Evolutionary conservation across 306 rosid species (phyloP).

Genomic region (Lagenaria siceraria): DNA sequence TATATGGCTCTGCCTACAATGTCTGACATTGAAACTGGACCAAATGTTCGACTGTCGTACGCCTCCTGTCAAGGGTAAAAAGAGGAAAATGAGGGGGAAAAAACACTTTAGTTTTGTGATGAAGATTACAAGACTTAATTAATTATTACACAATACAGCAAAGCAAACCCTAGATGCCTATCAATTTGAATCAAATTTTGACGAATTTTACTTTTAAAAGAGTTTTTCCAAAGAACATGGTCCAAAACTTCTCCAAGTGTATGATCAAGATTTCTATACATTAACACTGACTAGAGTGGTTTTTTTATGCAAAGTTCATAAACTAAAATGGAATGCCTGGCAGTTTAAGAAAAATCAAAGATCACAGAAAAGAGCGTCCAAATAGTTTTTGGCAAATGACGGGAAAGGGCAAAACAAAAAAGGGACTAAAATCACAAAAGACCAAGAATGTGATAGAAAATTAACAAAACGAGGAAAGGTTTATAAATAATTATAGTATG

Average conservation of each 20-base stretch:
- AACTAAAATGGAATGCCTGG: background rate
- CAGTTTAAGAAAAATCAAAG: background rate
- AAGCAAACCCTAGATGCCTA: background rate
- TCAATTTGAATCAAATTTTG: no score
- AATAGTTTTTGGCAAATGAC: background rate
- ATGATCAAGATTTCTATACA: background rate
- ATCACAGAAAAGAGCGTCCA: background rate
- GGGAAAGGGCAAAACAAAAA: background rate
- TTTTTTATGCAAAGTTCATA: background rate
- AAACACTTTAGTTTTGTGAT: background rate
- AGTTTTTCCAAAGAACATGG: no score
- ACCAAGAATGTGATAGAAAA: background rate
- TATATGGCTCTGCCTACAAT: conserved; percentile 90
- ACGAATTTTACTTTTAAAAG: no score
- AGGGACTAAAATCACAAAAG: background rate
- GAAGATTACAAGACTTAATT: background rate
- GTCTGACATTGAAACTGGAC: conserved; percentile 75
- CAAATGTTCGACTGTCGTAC: conserved; percentile 75
- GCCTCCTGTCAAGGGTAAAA: conserved; percentile 56
- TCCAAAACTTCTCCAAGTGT: background rate
- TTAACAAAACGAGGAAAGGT: background rate
- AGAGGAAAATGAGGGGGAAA: background rate
- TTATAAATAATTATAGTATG: background rate
- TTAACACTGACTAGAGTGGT: background rate
- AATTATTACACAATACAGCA: background rate